Base-by-base conservation (phyloP, 768 basidiomycete genomes). In the Hygrophorus pudorinus region DNA sequence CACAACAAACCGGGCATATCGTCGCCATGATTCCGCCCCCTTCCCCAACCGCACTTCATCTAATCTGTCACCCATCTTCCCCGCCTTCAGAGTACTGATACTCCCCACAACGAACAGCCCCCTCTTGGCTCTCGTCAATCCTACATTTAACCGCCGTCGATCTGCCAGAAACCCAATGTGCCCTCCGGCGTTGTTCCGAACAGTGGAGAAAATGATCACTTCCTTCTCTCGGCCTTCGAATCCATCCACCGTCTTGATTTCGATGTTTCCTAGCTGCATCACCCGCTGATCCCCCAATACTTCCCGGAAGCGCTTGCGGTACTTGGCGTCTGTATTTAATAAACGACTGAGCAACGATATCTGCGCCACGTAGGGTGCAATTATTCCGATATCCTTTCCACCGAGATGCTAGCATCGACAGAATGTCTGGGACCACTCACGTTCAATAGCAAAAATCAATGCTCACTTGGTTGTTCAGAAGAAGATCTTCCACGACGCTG, bases 221-320 rank as follows among this genome's bases (percentile, higher is more conserved):
- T 89, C 84, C 65, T 94, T 94, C 66, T 96, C 89, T 36, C 89
- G 74, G 10, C 91, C 91, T 60, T 96, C 89, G 59, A 93, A 96
- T 14, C 91, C 91, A 53, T 96, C 91, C 11, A 96, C 91, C 0
- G 91, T 94, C 65, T 86, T 88, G 54, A 94, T 75, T 60, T 94
- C 91, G 41, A 96, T 72, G 42, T 74, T 59, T 0, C 64, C 56
- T 5, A 89, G 59, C 51, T 92, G 79, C 63, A 73, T 66, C 14
- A 71, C 78, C 18, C 88, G 78, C 37, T 71, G 71, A 11, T 71
- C 61, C 16, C 89, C 90, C 17, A 93, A 68, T 0, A 76, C 70
- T 5, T 61, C 56, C 31, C 62, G 59, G 57, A 90, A 84, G 0
- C 79, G 76, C 40, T 59, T 59, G 33, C 61, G 61, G 41, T 78